Evolutionary conservation across 345 rosid genomes (phyloP), one percentile per base, ranked within the genome.

Genomic region (Linum tenue): DNA sequence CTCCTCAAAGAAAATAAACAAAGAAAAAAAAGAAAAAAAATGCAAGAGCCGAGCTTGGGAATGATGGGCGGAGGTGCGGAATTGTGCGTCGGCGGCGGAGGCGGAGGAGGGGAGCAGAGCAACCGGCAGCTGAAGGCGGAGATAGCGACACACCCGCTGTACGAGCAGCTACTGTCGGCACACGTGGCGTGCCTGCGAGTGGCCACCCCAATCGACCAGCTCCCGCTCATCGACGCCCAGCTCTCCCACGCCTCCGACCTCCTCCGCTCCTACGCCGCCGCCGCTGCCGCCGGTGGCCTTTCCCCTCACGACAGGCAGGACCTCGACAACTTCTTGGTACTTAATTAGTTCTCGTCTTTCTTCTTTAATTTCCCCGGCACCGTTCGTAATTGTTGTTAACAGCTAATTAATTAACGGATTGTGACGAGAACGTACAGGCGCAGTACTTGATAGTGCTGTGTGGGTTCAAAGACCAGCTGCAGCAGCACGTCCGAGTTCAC

Each of bases 391-490:
- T 37, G 50, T 66, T 62, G 65, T 15, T 38, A 22, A 22, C 31
- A 22, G 31, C 16, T 48, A 39, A 39, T 55, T 63, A 16, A 48
- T 11, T 22, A 42, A 5, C 36, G 35, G 55, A 56, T 64, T 38
- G 65, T 16, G 63, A 16, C 35, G 15, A 14, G n/a, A n/a, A 41
- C 31, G 41, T 68, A 65, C 77, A 92, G 98, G 90, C 87, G 63
- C 98, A 92, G 66, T 90, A 92, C 79, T 72, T 92, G 85, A 81
- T 90, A 78, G 84, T 92, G 67, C 64, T 92, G 74, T 92, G 98
- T 81, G 84, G 83, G 68, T 92, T 92, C 84, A 92, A 90, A 77
- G 98, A 92, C 63, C 98, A 92, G 80, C 94, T 92, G 17, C 98
- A 92, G 67, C 98, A 92, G 58, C 98, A 92, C 75, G 98, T 92